These are phyloP conservation scores for Vitis cinerea DNA, from an alignment of 164 flowering plant species.

Conservation along the genomic window DNA sequence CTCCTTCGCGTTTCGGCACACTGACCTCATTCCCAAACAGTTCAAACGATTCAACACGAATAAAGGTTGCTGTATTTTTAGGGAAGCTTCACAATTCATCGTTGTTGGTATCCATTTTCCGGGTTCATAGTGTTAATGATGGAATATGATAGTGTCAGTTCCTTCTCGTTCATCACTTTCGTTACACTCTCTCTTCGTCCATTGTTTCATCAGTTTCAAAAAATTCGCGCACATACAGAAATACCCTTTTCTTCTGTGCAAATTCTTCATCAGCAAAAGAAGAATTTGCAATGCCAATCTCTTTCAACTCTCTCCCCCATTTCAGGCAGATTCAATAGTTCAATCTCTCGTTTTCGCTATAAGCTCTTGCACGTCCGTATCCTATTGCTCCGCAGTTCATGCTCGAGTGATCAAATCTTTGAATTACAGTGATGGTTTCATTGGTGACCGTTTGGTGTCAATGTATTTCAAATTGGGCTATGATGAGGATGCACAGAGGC, in stretches of 20 bases:
- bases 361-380: slow-evolving; percentile 25
- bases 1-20: no score
- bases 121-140: background rate
- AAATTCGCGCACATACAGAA: background rate
- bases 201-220: background rate
- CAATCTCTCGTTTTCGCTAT: slow-evolving; percentile 13
- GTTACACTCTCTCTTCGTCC: background rate
- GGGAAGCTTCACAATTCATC: no score
- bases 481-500: slow-evolving; percentile 13
- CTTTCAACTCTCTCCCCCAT: background rate
- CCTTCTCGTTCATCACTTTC: background rate
- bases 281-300: slow-evolving; percentile 2
- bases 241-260: background rate
- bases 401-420: slow-evolving; percentile 26
- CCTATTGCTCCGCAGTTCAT: slow-evolving; percentile 24
- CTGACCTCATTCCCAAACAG: no score
- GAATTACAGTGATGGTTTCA: slow-evolving; percentile 33
- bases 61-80: no score
- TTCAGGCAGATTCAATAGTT: slow-evolving; percentile 2
- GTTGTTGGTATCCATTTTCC: no score
- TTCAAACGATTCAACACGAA: no score
- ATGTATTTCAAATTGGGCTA: slow-evolving; percentile 16
- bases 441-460: slow-evolving; percentile 36
- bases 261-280: background rate
- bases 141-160: slow-evolving; percentile 10